These are phyloP conservation scores for Theileria orientalis DNA, from an alignment of 169 alveolate species.

Conservation along the genomic window DNA sequence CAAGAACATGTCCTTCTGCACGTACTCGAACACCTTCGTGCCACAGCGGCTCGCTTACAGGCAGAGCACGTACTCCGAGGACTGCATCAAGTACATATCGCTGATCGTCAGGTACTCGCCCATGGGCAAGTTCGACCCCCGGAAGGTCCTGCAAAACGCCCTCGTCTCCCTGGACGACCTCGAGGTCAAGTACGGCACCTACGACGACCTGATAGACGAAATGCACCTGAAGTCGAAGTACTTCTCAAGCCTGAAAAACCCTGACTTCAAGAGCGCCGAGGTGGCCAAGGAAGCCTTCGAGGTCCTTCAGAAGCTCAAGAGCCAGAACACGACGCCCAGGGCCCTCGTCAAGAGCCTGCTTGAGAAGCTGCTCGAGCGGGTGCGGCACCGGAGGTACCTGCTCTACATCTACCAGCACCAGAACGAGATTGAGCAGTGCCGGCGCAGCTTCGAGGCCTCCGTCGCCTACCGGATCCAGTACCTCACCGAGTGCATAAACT, in stretches of 20 bases:
- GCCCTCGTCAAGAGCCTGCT: slow-evolving; percentile 53
- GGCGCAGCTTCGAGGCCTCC: slow-evolving; percentile 41
- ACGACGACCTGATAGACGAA: slow-evolving; percentile 22
- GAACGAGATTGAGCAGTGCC: slow-evolving; percentile 64
- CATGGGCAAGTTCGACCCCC: slow-evolving; percentile 60
- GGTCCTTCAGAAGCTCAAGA: slow-evolving; percentile 29
- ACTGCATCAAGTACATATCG: slow-evolving; percentile 67
- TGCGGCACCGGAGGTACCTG: slow-evolving; percentile 65
- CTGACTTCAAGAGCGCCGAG: slow-evolving; percentile 36
- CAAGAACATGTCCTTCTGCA: slow-evolving; percentile 76
- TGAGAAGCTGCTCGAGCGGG: slow-evolving; percentile 55
- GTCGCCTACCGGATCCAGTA: slow-evolving; percentile 40
- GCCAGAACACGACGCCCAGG: slow-evolving; percentile 51
- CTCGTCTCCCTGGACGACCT: slow-evolving; percentile 30
- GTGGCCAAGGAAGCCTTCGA: slow-evolving; percentile 38
- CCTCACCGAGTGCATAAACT: slow-evolving; percentile 49
- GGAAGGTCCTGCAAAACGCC: slow-evolving; percentile 57
- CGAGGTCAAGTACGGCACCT: slow-evolving; percentile 41
- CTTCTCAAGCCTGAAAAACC: slow-evolving; percentile 16
- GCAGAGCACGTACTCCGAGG: slow-evolving; percentile 68
- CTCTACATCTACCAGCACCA: slow-evolving; percentile 63
- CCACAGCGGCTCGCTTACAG: slow-evolving; percentile 79
- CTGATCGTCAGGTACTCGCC: slow-evolving; percentile 60
- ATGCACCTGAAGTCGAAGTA: slow-evolving; percentile 24
- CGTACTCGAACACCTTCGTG: slow-evolving; percentile 73